Conservation (phyloP, 1,139 yeast species). For the Chernovozyma aurita region DNA sequence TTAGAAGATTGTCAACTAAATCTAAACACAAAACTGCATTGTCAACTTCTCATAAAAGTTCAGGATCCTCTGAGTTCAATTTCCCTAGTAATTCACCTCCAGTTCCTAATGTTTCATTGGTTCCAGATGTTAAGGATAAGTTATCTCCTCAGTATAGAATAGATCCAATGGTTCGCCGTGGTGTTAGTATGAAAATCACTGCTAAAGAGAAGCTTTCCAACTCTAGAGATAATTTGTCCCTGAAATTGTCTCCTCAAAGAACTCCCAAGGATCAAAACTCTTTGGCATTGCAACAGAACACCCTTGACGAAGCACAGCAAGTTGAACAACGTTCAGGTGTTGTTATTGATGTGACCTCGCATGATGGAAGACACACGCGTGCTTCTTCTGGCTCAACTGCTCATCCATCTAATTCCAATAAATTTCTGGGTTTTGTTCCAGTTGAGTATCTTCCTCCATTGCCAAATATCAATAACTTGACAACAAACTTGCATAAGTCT, state of each 20-base stretch:
- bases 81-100: constrained; percentile 8
- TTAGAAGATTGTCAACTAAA: constrained; percentile 37
- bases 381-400: constrained; percentile 31
- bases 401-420: constrained; percentile 13
- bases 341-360: background rate
- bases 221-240: constrained; percentile 20
- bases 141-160: constrained; percentile 12
- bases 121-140: constrained; percentile 14
- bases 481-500: background rate
- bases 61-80: constrained; percentile 5
- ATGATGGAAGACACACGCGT: constrained; percentile 15
- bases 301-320: background rate
- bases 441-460: constrained; percentile 48
- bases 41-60: constrained; percentile 8
- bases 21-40: constrained; percentile 12
- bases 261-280: constrained; percentile 11
- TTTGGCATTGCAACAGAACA: background rate
- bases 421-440: constrained; percentile 41
- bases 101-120: constrained; percentile 16
- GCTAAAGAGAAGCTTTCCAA: constrained; percentile 46
- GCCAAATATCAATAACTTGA: constrained; percentile 29
- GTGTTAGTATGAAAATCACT: constrained; percentile 58
- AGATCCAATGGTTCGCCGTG: constrained; percentile 55
- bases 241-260: constrained; percentile 14
- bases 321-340: background rate